These are phyloP conservation scores for Tricladium varicosporioides DNA, from an alignment of 2,329 filamentous ascomycete genomes.

Conservation along the genomic window DNA sequence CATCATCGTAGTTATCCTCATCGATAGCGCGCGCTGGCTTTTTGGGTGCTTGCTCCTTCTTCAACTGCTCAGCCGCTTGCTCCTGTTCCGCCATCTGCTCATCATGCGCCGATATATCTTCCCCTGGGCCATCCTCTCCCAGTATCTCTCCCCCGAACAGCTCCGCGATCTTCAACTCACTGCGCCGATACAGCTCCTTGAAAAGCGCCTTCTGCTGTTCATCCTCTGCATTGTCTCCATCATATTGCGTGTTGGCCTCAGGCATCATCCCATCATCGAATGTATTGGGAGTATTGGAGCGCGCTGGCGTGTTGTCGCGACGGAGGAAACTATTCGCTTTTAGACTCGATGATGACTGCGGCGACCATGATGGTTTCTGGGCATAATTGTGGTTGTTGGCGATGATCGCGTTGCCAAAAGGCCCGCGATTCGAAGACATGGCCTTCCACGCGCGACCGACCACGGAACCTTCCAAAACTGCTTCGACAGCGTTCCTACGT, in stretches of 20 bases:
- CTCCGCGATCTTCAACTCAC: constrained; percentile 72
- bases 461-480: constrained; percentile 21
- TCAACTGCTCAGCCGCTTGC: constrained; percentile 45
- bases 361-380: constrained; percentile 63
- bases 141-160: constrained; percentile 59
- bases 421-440: constrained; percentile 28
- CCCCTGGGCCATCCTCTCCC: constrained; percentile 17
- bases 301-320: constrained; percentile 55
- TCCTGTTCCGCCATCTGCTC: constrained; percentile 17
- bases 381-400: constrained; percentile 8
- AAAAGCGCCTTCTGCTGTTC: constrained; percentile 71
- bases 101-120: constrained; percentile 32
- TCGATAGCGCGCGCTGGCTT: constrained; percentile 76
- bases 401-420: constrained; percentile 23
- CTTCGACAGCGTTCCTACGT: constrained; percentile 27
- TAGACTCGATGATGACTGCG: constrained; percentile 49
- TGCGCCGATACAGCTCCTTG: constrained; percentile 72
- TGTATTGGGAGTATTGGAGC: constrained; percentile 29
- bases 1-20: constrained; percentile 83
- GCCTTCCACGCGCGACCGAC: constrained; percentile 23
- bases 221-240: constrained; percentile 58
- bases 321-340: constrained; percentile 51
- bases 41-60: constrained; percentile 53
- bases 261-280: constrained; percentile 41
- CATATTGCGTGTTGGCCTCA: constrained; percentile 47